Evolutionary conservation across 169 alveolate genomes (phyloP).

Genomic region (Plasmodium reichenowi): DNA sequence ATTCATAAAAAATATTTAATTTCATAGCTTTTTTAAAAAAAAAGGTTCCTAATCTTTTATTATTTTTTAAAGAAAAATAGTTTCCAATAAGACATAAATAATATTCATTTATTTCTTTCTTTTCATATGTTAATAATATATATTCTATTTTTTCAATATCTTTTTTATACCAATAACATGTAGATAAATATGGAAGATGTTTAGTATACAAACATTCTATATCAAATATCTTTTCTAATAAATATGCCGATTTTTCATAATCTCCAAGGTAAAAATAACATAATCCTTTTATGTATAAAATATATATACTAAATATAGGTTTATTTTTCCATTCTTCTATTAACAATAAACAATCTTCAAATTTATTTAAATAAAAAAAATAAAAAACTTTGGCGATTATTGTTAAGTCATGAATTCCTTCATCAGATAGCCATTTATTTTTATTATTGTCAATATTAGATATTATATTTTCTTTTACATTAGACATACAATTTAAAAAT

Average conservation of each 20-base stretch:
- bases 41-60: slow-evolving; percentile 22
- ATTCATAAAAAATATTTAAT: slow-evolving; percentile 56
- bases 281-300: slow-evolving; percentile 42
- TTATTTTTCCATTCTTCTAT: slow-evolving; percentile 54
- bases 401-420: slow-evolving; percentile 32
- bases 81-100: slow-evolving; percentile 68
- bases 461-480: slow-evolving; percentile 2
- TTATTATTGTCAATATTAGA: background rate
- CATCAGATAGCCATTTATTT: slow-evolving; percentile 21
- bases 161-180: slow-evolving; percentile 60
- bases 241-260: slow-evolving; percentile 38
- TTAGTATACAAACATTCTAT: slow-evolving; percentile 50
- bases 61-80: slow-evolving; percentile 71
- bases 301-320: slow-evolving; percentile 60
- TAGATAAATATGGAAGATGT: slow-evolving; percentile 65
- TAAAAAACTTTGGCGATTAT: slow-evolving; percentile 32
- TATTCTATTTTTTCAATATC: slow-evolving; percentile 33
- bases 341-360: slow-evolving; percentile 47
- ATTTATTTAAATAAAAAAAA: slow-evolving; percentile 42
- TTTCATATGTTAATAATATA: slow-evolving; percentile 46
- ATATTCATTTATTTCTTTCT: slow-evolving; percentile 61
- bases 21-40: slow-evolving; percentile 59
- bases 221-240: slow-evolving; percentile 42
- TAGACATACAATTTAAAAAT: slow-evolving; percentile 21
- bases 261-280: slow-evolving; percentile 57